These are phyloP conservation scores for Suillus plorans DNA, from an alignment of 768 basidiomycete genomes.

Conservation along the genomic window DNA sequence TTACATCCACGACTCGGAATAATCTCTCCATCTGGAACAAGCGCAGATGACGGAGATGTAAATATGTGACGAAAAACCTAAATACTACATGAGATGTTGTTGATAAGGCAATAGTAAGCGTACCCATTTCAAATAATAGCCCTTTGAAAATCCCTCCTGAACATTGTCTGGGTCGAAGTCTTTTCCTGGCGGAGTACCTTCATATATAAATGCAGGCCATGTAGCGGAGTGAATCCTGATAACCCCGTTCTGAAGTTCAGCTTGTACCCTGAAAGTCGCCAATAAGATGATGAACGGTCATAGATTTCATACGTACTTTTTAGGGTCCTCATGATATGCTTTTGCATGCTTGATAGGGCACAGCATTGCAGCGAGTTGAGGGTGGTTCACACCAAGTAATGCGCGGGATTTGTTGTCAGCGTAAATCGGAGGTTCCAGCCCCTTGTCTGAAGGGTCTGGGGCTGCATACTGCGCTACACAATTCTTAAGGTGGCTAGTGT, in stretches of 20 bases:
- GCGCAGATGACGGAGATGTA: background rate
- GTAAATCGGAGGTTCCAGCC: too few relatives aligned
- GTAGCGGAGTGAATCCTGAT: background rate
- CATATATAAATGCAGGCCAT: constrained; percentile 8
- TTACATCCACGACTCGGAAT: background rate
- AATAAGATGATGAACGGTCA: background rate
- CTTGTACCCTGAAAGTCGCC: background rate
- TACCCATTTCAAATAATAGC: constrained; percentile 1
- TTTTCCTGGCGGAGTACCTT: constrained; percentile 1
- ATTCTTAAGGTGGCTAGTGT: too few relatives aligned
- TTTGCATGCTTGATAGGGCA: background rate
- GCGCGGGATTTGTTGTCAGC: too few relatives aligned
- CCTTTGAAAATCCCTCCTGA: background rate
- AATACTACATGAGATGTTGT: background rate
- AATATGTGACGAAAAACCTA: background rate
- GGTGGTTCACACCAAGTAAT: background rate
- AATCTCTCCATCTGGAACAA: background rate
- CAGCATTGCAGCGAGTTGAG: background rate
- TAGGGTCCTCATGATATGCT: background rate
- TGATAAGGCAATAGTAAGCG: background rate
- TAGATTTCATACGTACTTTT: background rate
- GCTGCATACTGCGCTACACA: too few relatives aligned
- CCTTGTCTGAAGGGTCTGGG: too few relatives aligned
- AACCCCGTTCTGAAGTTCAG: background rate
- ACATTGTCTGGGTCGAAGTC: constrained; percentile 3